These are phyloP conservation scores for Trichoderma koningii DNA, from an alignment of 2,329 filamentous ascomycete species.

Conservation along the genomic window DNA sequence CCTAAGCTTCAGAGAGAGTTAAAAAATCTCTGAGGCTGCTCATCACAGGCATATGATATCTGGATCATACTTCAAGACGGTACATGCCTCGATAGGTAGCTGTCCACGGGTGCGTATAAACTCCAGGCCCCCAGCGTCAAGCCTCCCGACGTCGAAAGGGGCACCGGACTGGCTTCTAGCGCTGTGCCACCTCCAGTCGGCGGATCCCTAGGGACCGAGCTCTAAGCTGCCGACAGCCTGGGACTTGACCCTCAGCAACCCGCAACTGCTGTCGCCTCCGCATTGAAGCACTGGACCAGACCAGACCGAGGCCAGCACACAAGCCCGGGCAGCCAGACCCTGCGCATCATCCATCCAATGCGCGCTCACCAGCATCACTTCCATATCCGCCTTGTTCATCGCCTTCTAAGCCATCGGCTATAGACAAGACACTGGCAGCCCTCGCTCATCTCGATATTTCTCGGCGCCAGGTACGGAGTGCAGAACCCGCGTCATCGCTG, in stretches of 20 bases:
- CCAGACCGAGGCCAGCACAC: background rate
- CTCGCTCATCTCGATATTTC: too few species aligned
- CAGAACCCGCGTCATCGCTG: constrained; percentile 15
- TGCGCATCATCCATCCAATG: background rate
- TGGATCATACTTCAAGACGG: too few species aligned
- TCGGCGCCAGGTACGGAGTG: background rate
- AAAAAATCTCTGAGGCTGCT: too few species aligned
- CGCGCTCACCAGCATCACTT: background rate
- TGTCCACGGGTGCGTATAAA: too few species aligned
- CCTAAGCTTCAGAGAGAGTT: too few species aligned
- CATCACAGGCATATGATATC: too few species aligned
- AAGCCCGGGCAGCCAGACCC: background rate
- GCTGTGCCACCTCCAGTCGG: background rate
- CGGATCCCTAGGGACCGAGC: constrained; percentile 3
- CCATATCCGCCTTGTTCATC: background rate
- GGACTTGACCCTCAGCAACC: background rate
- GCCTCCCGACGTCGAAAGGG: too few species aligned
- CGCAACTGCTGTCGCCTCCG: constrained; percentile 3
- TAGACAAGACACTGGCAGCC: too few species aligned
- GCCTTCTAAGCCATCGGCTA: too few species aligned
- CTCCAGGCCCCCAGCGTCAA: too few species aligned
- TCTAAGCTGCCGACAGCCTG: background rate
- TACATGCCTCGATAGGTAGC: too few species aligned
- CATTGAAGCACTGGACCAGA: constrained; percentile 3
- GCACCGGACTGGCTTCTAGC: too few species aligned